These are phyloP conservation scores for Casuarina glauca DNA, from an alignment of 306 rosid species.

Conservation along the genomic window DNA sequence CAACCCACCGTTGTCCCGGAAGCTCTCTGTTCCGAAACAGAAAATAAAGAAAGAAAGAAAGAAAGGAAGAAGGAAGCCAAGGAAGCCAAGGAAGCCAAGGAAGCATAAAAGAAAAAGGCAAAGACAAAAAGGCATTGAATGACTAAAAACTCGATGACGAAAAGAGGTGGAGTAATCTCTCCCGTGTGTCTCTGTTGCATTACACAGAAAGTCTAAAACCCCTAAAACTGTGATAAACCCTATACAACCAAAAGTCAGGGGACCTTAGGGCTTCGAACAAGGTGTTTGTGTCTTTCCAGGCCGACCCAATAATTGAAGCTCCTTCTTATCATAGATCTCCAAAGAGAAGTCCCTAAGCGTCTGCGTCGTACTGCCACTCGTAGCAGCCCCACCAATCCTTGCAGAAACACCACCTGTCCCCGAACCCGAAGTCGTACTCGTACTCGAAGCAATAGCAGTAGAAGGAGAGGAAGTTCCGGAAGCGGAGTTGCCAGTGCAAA, in stretches of 20 bases:
- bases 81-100: neutral
- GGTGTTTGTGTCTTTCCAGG: constrained; percentile 45
- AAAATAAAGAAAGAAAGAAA: neutral
- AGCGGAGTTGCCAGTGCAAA: constrained; percentile 26
- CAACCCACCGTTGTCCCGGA: neutral
- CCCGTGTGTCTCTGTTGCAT: neutral
- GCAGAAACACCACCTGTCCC: constrained; percentile 21
- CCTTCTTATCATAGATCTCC: constrained; percentile 72
- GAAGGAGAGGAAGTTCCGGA: constrained; percentile 39
- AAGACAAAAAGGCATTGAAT: neutral
- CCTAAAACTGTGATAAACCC: constrained; percentile 1
- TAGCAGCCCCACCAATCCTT: neutral
- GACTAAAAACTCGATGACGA: constrained; percentile 18
- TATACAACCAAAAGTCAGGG: too few species aligned
- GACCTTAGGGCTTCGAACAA: constrained; percentile 42
- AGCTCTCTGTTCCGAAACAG: neutral
- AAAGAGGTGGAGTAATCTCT: neutral
- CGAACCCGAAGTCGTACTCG: constrained; percentile 43
- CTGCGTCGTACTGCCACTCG: constrained; percentile 31
- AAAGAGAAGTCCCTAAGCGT: constrained; percentile 71
- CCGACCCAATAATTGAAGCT: constrained; percentile 63
- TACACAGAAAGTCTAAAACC: neutral
- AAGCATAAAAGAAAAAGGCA: neutral
- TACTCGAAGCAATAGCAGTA: constrained; percentile 38
- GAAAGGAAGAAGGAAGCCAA: neutral